A percentile compares a stretch with the other conserved stretches of the same genome.
Evolutionary conservation across 768 basidiomycete species (phyloP).

Genomic region (Floccularia luteovirens): DNA sequence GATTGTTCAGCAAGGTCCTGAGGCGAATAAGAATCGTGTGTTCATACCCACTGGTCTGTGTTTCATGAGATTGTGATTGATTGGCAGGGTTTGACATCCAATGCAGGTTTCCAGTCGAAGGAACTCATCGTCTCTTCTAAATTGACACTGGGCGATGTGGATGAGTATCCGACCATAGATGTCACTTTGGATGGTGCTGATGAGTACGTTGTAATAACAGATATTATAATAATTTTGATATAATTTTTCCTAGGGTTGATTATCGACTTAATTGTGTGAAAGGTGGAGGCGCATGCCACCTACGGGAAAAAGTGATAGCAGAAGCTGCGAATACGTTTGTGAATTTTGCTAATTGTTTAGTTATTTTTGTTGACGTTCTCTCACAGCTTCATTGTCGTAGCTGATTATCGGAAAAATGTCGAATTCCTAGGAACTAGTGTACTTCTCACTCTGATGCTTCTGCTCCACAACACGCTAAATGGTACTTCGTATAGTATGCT

Average conservation of each 20-base stretch:
- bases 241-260: constrained; percentile 59
- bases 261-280: constrained; percentile 87
- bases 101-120: constrained; percentile 86
- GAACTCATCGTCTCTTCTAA: constrained; percentile 82
- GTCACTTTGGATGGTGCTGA: constrained; percentile 99
- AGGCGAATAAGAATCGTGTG: constrained; percentile 70
- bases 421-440: constrained; percentile 76
- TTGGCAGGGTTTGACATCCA: constrained; percentile 2
- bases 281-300: constrained; percentile 93
- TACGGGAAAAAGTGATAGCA: constrained; percentile 95
- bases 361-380: constrained; percentile 2
- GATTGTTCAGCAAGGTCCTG: constrained; percentile 76
- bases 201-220: constrained; percentile 49
- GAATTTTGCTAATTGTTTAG: constrained; percentile 2
- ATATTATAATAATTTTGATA: not conserved
- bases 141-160: constrained; percentile 79
- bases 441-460: constrained; percentile 19
- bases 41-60: constrained; percentile 82
- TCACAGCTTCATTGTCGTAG: constrained; percentile 78
- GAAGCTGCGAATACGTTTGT: constrained; percentile 86
- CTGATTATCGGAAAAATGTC: constrained; percentile 94
- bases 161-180: constrained; percentile 83
- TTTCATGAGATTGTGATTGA: not conserved
- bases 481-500: constrained; percentile 44
- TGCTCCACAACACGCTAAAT: not conserved